phyloP scores from a whole-genome alignment of 2,329 filamentous ascomycete genomes.

The Aspergillus ruber region DNA sequence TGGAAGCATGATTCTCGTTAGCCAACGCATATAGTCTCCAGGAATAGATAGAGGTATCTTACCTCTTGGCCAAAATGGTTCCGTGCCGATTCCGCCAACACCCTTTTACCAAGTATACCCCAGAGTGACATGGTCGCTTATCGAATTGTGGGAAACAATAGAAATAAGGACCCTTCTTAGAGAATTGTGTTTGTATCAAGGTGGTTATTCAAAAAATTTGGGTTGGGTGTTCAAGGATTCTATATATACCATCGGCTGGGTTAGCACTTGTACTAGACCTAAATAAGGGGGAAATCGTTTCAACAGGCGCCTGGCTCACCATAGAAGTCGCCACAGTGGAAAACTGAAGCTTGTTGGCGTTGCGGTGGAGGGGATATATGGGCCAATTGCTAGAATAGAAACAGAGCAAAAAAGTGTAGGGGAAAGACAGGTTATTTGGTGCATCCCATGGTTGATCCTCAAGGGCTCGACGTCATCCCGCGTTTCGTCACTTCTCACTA shows the following conservation, averaged over 20 bases:
- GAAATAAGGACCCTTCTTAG: neutral
- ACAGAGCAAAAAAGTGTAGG: neutral
- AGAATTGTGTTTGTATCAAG: too few relatives aligned
- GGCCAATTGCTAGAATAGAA: neutral
- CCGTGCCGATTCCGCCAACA: slow-evolving; percentile 32
- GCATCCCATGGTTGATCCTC: neutral
- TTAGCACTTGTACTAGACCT: too few relatives aligned
- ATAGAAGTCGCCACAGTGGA: neutral
- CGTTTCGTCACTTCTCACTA: slow-evolving; percentile 3
- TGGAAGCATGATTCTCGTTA: slow-evolving; percentile 31
- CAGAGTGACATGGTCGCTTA: slow-evolving; percentile 21
- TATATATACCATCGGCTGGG: too few relatives aligned
- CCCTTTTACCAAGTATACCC: slow-evolving; percentile 25
- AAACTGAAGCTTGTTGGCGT: neutral
- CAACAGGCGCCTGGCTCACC: neutral
- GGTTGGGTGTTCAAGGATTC: too few relatives aligned
- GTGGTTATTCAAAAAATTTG: too few relatives aligned
- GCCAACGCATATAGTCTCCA: neutral
- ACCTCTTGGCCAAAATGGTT: slow-evolving; percentile 40
- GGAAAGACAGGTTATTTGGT: neutral
- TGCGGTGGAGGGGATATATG: neutral
- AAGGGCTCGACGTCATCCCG: slow-evolving; percentile 16
- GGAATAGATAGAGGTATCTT: neutral
- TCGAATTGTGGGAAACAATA: neutral
- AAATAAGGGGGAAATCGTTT: neutral